phyloP scores from a whole-genome alignment of 768 basidiomycete genomes.

The Leccinum obscurum region DNA sequence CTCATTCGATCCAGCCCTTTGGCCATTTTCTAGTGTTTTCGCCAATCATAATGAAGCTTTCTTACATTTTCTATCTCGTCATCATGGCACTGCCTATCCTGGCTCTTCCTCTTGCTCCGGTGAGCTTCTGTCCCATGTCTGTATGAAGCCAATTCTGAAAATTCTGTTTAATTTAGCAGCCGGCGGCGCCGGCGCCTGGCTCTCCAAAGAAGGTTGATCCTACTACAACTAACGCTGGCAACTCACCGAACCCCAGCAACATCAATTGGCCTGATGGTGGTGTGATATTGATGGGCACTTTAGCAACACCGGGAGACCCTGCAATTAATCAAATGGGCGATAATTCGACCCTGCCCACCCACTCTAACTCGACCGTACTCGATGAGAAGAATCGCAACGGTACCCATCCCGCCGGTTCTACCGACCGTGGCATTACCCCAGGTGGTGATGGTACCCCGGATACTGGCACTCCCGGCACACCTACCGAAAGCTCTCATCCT shows the following conservation, averaged over 20 bases:
- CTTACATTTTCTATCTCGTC: background rate
- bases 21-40: background rate
- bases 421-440: too few relatives aligned
- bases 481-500: too few relatives aligned
- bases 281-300: background rate
- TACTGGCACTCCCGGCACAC: background rate
- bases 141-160: background rate
- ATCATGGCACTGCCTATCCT: background rate
- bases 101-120: background rate
- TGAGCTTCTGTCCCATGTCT: background rate
- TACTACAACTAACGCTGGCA: background rate
- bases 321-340: background rate
- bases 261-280: background rate
- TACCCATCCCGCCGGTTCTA: background rate
- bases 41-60: background rate
- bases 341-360: background rate
- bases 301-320: background rate
- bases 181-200: background rate
- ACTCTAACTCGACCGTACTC: background rate
- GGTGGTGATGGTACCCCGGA: background rate
- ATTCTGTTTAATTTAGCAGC: background rate
- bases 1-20: background rate
- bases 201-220: background rate
- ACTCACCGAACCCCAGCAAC: background rate
- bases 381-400: background rate